Evolutionary conservation across 257 asterid species (phyloP), one percentile per base, ranked within the genome.

Genomic region (Apocynum venetum): DNA sequence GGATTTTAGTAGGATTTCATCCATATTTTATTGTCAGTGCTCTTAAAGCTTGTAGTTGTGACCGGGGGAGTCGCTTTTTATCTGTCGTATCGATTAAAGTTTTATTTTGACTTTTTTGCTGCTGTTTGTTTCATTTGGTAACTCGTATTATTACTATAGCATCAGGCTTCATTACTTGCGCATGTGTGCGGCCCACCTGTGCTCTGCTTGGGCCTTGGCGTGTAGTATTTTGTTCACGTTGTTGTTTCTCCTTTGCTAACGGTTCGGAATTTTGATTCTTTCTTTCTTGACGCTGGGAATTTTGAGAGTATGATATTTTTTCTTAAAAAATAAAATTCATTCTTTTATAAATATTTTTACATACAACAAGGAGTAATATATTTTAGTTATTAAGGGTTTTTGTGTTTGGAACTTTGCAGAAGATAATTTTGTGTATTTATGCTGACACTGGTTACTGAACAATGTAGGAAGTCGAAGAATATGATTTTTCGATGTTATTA

Each of bases 1-100:
- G 36, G 78, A 81, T 79, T 77, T 74, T 82, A 70, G 78, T 84
- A 77, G 80, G 79, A 73, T 66, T 76, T 56, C 36, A 77, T 51
- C 72, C 25, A 31, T 80, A 76, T 55, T 80, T 56, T 71, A 82
- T 75, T 77, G 17, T 57, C 14, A 76, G 4, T 72, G 77, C 41
- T 74, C 68, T 46, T 75, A 64, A 64, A 61, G 43, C 70, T 71
- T 76, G 56, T 41, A 79, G 82, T 67, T 76, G 11, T 70, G 76
- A 63, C 66, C 82, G 78, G 84, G 81, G 76, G 40, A 59, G 80
- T 67, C 85, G 79, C 74, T 81, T 15, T 67, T 78, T 1, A 31
- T 0, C 40, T 71, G 79, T 73, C 76, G 66, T 52, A 36, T 65
- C 57, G 41, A 49, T 36, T 68, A 66, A 79, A 79, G 82, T 40